phyloP scores from a whole-genome alignment of 805 yeast genomes.

The Hanseniaspora meyeri region DNA sequence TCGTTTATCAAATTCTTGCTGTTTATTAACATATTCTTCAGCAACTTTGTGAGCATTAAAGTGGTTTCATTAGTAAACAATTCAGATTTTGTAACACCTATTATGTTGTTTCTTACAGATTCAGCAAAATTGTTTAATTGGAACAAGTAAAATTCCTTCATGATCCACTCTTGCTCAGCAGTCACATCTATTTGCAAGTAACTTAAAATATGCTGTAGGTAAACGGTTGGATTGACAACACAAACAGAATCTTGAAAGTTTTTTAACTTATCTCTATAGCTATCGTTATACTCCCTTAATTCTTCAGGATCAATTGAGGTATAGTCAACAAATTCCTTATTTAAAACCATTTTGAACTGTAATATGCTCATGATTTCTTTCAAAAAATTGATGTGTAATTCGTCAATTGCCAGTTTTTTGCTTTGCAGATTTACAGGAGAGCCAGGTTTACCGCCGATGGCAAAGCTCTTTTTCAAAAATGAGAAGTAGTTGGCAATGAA shows the following conservation, averaged over 20 bases:
- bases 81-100: constrained; percentile 55
- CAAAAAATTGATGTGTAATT: constrained; percentile 40
- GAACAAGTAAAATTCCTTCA: constrained; percentile 72
- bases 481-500: constrained; percentile 64
- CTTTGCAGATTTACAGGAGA: constrained; percentile 30
- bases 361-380: constrained; percentile 54
- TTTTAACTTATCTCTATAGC: constrained; percentile 55
- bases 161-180: constrained; percentile 53
- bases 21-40: constrained; percentile 21
- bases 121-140: constrained; percentile 74
- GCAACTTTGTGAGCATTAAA: constrained; percentile 29
- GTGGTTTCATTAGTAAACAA: constrained; percentile 56
- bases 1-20: constrained; percentile 33
- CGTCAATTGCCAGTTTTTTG: constrained; percentile 26
- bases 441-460: constrained; percentile 30
- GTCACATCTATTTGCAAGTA: constrained; percentile 4
- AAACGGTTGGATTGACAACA: constrained; percentile 46
- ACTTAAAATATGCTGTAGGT: constrained; percentile 43
- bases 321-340: constrained; percentile 59
- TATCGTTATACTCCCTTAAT: constrained; percentile 66
- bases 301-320: constrained; percentile 44
- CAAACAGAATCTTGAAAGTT: constrained; percentile 76
- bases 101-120: constrained; percentile 61
- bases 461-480: constrained; percentile 46
- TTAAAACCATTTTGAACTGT: constrained; percentile 67